Evolutionary conservation across 176 grass and related monocot genomes (phyloP).

Genomic region (Coix lacrymajobi): DNA sequence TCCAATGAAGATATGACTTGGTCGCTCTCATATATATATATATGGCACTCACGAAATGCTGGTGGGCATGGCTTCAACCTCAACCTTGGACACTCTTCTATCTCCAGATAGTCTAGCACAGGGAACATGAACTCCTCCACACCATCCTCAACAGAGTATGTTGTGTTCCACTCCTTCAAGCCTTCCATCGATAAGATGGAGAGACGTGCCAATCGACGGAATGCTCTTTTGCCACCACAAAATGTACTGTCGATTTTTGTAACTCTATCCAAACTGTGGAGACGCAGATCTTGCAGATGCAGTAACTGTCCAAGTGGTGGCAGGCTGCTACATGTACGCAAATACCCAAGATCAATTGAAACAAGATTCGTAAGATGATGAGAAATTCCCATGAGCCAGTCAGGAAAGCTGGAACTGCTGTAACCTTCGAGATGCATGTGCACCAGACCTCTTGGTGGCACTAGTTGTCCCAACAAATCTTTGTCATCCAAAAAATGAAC

Average conservation of each 20-base stretch:
- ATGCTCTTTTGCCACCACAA: neutral
- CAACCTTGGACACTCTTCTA: fast-evolving
- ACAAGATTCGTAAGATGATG: neutral
- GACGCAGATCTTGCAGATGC: neutral
- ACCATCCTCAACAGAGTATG: neutral
- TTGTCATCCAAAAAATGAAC: neutral
- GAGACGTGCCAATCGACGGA: neutral
- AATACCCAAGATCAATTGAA: fast-evolving
- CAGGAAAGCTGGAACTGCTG: neutral
- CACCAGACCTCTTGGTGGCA: neutral
- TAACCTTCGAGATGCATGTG: neutral
- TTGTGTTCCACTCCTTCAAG: neutral
- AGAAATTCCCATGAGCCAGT: neutral
- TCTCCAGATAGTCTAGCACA: fast-evolving
- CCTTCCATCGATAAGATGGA: fast-evolving
- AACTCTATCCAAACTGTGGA: neutral
- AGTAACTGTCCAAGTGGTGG: neutral
- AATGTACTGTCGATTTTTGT: neutral
- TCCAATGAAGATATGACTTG: neutral
- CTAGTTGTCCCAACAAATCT: neutral
- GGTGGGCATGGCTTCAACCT: neutral
- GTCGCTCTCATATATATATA: fast-evolving
- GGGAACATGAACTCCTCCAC: constrained; percentile 5
- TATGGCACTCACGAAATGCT: neutral
- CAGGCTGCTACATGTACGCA: neutral